Base-by-base conservation (phyloP, 2,329 filamentous ascomycete species). In the Alternaria tenuissima region DNA sequence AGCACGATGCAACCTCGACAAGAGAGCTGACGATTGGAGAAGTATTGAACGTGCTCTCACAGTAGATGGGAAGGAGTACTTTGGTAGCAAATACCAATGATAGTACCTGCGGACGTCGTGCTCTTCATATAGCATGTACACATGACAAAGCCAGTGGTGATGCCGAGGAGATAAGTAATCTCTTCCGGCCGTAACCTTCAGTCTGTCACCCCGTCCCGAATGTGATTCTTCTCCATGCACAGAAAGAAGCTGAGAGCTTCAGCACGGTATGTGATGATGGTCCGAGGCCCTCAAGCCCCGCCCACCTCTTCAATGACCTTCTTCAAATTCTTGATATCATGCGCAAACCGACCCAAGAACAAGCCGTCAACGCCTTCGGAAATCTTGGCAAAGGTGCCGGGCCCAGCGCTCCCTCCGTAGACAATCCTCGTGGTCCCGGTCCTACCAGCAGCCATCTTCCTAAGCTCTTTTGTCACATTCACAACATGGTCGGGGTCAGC, bases 371-470 rank as follows among this genome's bases (percentile, higher is more conserved):
- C 87, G 0, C 87, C 89, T 24, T 87, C 84, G 56, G 86, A 87
- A 62, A 95, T 80, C 66, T 84, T 85, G 67, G 82, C 83, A 79
- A 91, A 96, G 47, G 93, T 83, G 0, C 92, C 92, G 1, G 91
- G 91, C 0, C 92, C 91, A 11, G 93, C 92, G 75, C 91, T 93
- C 1, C 92, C 92, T 0, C 93, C 92, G 75, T 96, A 96, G 18
- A 96, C 76, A 43, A 95, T 88, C 62, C 91, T 87, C 52, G 88
- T 89, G 5, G 81, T 75, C 0, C 88, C 90, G 11, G 79, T 80
- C 51, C 89, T 81, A 20, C 73, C 73, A 59, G 78, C 78, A 7
- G 88, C 80, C 54, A 85, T 81, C 26, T 86, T 83, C 55, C 89
- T 84, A 49, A 94, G 83, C 18, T 86, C 87, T 68, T 84, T 84